Base-by-base conservation (phyloP, 2,329 filamentous ascomycete species). In the Apiospora koreana region DNA sequence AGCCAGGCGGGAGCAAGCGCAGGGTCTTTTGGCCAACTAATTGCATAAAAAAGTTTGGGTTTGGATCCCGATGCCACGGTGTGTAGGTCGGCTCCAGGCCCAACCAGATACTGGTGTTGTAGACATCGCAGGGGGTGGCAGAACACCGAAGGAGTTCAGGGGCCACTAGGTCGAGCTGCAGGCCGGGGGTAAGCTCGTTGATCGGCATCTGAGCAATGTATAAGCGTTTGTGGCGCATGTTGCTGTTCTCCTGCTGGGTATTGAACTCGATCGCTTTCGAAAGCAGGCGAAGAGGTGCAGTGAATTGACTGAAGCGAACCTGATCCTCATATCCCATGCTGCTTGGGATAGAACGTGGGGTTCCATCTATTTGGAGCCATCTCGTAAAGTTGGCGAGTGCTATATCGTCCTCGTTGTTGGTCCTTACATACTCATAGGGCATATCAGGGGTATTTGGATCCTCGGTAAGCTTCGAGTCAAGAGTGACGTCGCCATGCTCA, bases 31-130 rank as follows among this genome's bases (percentile, higher is more conserved):
- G 81, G 4, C 93, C 90, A 21, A 89, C 89, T 16, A 98, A 80
- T 80, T 99, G 96, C 64, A 93, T 89, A 79, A 98, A 97, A 0
- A 98, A 76, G 78, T 99, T 99, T 0, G 94, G 94, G 76, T 98
- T 98, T 0, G 96, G 96, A 77, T 99, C 96, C 69, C 93, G 89
- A 80, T 99, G 96, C 3, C 97, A 84, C 3, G 96, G 94, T 0
- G 96, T 98, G 75, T 94, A 94, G 0, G 95, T 98, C 0, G 94
- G 94, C 48, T 94, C 90, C 18, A 92, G 85, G 0, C 96, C 96
- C 16, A 98, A 86, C 95, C 95, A 99, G 58, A 98, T 84, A 75
- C 93, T 97, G 0, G 92, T 91, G 75, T 87, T 89, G 79, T 98
- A 98, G n/a, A 98, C 82, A 79, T 98, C 95, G 2, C 94, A 94